These are phyloP conservation scores for Aspergillus cejpii DNA, from an alignment of 2,329 filamentous ascomycete genomes.

Conservation along the genomic window DNA sequence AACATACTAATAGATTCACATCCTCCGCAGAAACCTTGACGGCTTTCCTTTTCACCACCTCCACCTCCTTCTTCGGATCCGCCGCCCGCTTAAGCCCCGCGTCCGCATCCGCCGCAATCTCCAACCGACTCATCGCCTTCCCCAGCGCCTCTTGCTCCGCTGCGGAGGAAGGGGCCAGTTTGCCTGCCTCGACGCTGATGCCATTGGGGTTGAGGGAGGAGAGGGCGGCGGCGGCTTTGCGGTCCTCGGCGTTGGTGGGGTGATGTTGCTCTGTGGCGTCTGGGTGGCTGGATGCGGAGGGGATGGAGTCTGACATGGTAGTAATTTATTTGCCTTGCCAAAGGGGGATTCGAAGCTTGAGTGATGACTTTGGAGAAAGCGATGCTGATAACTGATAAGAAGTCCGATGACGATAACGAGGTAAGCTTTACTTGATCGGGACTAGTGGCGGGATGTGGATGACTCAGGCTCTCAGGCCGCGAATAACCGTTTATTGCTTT, in stretches of 20 bases:
- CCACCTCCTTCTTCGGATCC: conserved; percentile 26
- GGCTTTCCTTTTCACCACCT: conserved; percentile 35
- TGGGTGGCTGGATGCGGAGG: conserved; percentile 34
- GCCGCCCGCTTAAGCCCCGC: conserved; percentile 15
- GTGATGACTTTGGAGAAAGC: too few species aligned
- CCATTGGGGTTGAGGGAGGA: conserved; percentile 42
- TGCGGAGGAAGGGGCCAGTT: conserved; percentile 29
- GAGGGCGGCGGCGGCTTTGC: conserved; percentile 46
- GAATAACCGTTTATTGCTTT: conserved; percentile 11
- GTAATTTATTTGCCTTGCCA: neutral
- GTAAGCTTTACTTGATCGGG: neutral
- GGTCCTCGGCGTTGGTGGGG: conserved; percentile 45
- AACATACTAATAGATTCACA: conserved; percentile 42
- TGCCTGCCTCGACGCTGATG: conserved; percentile 31
- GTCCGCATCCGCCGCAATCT: conserved; percentile 35
- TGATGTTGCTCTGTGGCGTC: conserved; percentile 29
- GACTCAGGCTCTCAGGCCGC: conserved; percentile 12
- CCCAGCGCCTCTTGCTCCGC: conserved; percentile 46
- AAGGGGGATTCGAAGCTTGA: too few species aligned
- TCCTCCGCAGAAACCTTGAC: conserved; percentile 44
- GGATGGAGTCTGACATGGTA: conserved; percentile 41
- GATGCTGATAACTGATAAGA: neutral
- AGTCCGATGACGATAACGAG: conserved; percentile 1
- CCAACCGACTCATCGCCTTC: conserved; percentile 46
- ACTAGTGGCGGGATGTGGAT: conserved; percentile 1